Evolutionary conservation across 106 monocot genomes (phyloP).

Genomic region (Xerophyta viscosa): DNA sequence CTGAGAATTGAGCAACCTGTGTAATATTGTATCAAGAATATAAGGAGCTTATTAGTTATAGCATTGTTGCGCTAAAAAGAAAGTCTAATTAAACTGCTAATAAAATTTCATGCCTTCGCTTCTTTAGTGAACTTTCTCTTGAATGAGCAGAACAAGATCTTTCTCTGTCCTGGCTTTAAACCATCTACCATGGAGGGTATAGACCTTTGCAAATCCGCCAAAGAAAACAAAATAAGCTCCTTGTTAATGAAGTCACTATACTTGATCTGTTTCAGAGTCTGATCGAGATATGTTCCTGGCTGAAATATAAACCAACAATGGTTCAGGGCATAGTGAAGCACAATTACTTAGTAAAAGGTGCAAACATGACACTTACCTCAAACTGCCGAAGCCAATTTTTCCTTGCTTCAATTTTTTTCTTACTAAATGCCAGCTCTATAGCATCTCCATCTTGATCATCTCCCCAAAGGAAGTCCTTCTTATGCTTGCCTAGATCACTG

Average conservation of each 20-base stretch:
- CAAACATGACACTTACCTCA: constrained; percentile 47
- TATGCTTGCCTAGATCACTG: constrained; percentile 49
- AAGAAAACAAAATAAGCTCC: constrained; percentile 81
- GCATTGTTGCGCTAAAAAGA: too few species aligned
- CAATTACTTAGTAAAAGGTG: too few species aligned
- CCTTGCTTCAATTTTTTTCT: constrained; percentile 89
- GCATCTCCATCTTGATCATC: constrained; percentile 82
- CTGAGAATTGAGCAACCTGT: constrained; percentile 68
- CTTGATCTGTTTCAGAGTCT: constrained; percentile 49
- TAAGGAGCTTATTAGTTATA: too few species aligned
- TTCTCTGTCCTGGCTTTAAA: constrained; percentile 92
- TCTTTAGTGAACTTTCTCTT: constrained; percentile 82
- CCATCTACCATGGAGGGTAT: constrained; percentile 98
- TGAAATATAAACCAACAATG: too few species aligned
- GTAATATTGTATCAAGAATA: not conserved
- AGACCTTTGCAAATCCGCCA: constrained; percentile 88
- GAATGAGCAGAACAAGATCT: constrained; percentile 84
- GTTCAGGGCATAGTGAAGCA: too few species aligned
- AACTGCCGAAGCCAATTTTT: constrained; percentile 93
- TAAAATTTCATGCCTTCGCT: constrained; percentile 46
- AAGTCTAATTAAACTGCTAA: not conserved
- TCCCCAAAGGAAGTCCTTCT: constrained; percentile 78
- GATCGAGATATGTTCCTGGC: constrained; percentile 91
- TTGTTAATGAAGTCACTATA: constrained; percentile 98
- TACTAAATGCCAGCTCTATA: constrained; percentile 94